Evolutionary conservation across 2,329 filamentous ascomycete genomes (phyloP).

Genomic region (Coleophoma crateriformis): DNA sequence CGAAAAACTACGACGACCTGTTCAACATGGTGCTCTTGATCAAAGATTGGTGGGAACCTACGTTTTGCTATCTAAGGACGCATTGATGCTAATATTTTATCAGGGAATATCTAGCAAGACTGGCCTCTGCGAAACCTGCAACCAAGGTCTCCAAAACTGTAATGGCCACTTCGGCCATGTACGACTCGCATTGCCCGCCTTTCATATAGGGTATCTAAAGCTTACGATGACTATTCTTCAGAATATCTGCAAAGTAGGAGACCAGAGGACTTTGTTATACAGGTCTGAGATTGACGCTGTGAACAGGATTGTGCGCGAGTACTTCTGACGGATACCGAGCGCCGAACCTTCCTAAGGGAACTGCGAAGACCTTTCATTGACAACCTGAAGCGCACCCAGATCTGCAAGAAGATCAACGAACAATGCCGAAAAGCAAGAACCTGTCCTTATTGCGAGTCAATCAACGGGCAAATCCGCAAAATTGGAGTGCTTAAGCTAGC

Average conservation of each 20-base stretch:
- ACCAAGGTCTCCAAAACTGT: conserved; percentile 74
- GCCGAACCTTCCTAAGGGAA: conserved; percentile 71
- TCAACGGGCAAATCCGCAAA: conserved; percentile 92
- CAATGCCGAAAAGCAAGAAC: conserved; percentile 82
- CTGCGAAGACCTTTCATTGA: conserved; percentile 79
- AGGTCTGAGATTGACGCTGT: conserved; percentile 8
- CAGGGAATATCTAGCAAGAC: conserved; percentile 81
- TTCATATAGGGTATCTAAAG: conserved; percentile 94
- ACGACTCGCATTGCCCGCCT: conserved; percentile 81
- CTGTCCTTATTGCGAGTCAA: conserved; percentile 73
- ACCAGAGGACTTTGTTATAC: conserved; percentile 3
- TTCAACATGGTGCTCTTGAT: conserved; percentile 82
- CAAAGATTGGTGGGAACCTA: conserved; percentile 55
- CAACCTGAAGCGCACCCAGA: conserved; percentile 75
- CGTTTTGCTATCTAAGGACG: background rate
- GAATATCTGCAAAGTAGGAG: conserved; percentile 77
- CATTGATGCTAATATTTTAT: background rate
- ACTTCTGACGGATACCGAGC: conserved; percentile 74
- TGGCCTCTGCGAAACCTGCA: conserved; percentile 76
- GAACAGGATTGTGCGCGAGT: conserved; percentile 72
- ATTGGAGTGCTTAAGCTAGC: conserved; percentile 87
- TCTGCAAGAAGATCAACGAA: conserved; percentile 83
- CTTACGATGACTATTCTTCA: conserved; percentile 89
- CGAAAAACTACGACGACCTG: conserved; percentile 69
- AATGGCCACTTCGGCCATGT: conserved; percentile 96